Evolutionary conservation across 495 filamentous ascomycete genomes (phyloP).

Genomic region (Aspergillus leporis): DNA sequence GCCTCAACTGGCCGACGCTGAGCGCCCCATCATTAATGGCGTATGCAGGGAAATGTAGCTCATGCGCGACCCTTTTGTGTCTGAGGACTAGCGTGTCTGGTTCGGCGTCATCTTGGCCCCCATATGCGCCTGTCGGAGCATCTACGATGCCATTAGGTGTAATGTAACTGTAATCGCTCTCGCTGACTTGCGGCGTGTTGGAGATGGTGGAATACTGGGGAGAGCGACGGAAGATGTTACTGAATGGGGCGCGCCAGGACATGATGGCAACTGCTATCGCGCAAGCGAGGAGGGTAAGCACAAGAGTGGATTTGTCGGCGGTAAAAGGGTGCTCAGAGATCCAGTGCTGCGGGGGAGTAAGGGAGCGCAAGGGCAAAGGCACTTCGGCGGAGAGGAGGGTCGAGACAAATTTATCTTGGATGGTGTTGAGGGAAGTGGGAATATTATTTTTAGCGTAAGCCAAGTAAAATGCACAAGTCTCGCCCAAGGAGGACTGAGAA

Average conservation of each 20-base stretch:
- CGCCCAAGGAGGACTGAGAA: conserved; percentile 50
- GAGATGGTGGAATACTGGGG: conserved; percentile 43
- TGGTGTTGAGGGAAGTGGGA: conserved; percentile 45
- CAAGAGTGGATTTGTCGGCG: conserved; percentile 36
- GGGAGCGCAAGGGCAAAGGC: conserved; percentile 40
- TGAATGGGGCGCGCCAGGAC: conserved; percentile 63
- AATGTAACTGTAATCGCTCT: conserved; percentile 81
- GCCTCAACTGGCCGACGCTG: conserved; percentile 64
- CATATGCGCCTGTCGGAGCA: conserved; percentile 24
- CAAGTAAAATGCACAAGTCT: conserved; percentile 51
- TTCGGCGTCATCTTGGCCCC: conserved; percentile 45
- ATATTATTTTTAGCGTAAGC: conserved; percentile 57
- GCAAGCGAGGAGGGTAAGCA: conserved; percentile 40
- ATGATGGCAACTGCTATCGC: conserved; percentile 54
- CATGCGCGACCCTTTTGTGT: conserved; percentile 69
- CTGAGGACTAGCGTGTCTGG: conserved; percentile 79
- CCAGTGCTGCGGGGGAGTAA: conserved; percentile 28
- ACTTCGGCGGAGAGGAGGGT: conserved; percentile 38
- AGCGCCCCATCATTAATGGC: conserved; percentile 78
- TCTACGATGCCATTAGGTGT: conserved; percentile 65
- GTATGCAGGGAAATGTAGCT: conserved; percentile 76
- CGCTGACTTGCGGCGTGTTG: conserved; percentile 60
- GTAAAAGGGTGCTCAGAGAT: conserved; percentile 27
- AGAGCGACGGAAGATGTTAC: conserved; percentile 53
- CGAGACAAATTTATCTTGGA: conserved; percentile 39